phyloP scores from a whole-genome alignment of 2,329 filamentous ascomycete species.

The Blastomyces emzantsi region DNA sequence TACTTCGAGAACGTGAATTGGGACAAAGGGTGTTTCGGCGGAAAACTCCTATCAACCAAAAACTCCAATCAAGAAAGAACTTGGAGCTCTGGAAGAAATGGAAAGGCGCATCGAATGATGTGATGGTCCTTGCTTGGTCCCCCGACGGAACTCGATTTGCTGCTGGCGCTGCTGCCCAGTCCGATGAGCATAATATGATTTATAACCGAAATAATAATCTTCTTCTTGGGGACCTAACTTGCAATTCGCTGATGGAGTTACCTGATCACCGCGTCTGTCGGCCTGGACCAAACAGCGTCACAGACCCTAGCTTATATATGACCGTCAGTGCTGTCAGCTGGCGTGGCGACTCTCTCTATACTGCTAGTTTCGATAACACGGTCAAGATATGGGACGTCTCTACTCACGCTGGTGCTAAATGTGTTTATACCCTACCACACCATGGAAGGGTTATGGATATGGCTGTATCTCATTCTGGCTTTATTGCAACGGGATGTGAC shows the following conservation, averaged over 20 bases:
- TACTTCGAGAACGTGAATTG: slow-evolving; percentile 27
- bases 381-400: slow-evolving; percentile 49
- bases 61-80: slow-evolving; percentile 22
- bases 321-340: slow-evolving; percentile 50
- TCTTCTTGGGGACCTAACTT: slow-evolving; percentile 41
- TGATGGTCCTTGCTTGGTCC: slow-evolving; percentile 49
- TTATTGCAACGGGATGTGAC: slow-evolving; percentile 43
- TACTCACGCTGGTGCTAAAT: slow-evolving; percentile 21
- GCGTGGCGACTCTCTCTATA: slow-evolving; percentile 41
- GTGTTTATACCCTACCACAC: slow-evolving; percentile 36
- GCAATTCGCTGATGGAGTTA: slow-evolving; percentile 42
- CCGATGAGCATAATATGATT: slow-evolving; percentile 48
- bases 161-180: slow-evolving; percentile 48
- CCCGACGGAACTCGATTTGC: slow-evolving; percentile 47
- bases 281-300: slow-evolving; percentile 39
- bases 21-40: slow-evolving; percentile 16
- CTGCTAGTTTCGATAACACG: slow-evolving; percentile 47
- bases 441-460: slow-evolving; percentile 45
- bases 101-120: slow-evolving; percentile 51
- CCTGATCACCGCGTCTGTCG: slow-evolving; percentile 44
- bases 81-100: slow-evolving; percentile 41
- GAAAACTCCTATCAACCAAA: slow-evolving; percentile 17
- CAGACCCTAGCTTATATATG: slow-evolving; percentile 47
- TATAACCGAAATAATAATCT: slow-evolving; percentile 53
- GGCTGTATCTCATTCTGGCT: slow-evolving; percentile 33